Base-by-base conservation (phyloP, 805 yeast genomes). In the Hyphopichia homilentoma region DNA sequence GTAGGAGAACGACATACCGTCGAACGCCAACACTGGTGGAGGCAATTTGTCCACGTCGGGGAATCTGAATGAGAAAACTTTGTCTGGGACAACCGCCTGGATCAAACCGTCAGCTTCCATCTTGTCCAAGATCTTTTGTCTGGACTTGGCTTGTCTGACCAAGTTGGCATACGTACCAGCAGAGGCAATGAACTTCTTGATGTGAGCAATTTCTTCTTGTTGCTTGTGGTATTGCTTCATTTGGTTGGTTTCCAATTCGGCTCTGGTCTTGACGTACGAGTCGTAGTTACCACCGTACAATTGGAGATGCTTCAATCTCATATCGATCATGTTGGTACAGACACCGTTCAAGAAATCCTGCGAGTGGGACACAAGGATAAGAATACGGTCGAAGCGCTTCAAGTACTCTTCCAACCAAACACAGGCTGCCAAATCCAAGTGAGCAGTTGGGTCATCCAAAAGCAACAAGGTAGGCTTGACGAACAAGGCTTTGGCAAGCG, bases 141-240 rank as follows among this genome's bases (percentile, higher is more conserved):
- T 86, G 21, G 98, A 93, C 69, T 93, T 93, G 45, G 98, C 98
- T 71, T 93, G 98, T 65, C 85, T 87, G 38, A 93, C 98, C 73
- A 93, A 75, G 71, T 93, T 93, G 41, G 98, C 97, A 70, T 93
- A 93, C 35, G 98, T 93, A 89, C 98, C 98, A 36, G 98, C 98
- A 49, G 96, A 84, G 23, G 98, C 98, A 70, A 93, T 93, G 63
- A 93, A 93, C 72, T 93, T 93, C 77, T 93, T 93, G 67, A 93
- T 94, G 68, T 93, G 97, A 23, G 80, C 87, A 54, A 93, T 93
- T 76, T 93, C 98, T 67, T 93, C 98, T 75, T 93, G 98, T 74
- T 93, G 98, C 68, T 93, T 93, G 56, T 68, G 65, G 72, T 93
- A 93, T 65, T 87, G 95, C 73, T 90, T 93, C 95, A 84, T 93